Evolutionary conservation across 1,284 basidiomycete genomes (phyloP), one percentile per base, ranked within the genome.

Genomic region (Melampsora larici-populina): DNA sequence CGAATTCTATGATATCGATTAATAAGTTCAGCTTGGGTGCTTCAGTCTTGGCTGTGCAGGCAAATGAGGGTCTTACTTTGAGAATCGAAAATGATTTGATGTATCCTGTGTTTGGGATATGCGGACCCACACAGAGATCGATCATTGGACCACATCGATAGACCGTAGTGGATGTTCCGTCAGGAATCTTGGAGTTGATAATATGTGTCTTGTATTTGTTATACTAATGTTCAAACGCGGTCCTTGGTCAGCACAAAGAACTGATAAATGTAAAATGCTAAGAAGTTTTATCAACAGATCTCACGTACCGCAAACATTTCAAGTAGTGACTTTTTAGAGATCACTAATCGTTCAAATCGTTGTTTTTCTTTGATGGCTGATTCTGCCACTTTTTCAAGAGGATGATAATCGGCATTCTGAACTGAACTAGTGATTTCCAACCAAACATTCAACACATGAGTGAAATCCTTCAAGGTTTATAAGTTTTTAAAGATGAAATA

Each of bases 131-230:
- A 84, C 97, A 99, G 65, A 99, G 88, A 86, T 99, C 97, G 79
- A 99, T 91, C 90, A 99, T 94, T 63, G 97, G 95, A 40, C 97
- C 97, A 84, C 97, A 99, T 75, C 95, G 92, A 87, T 99, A 99
- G 40, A 99, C 94, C 18, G 97, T 99, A 71, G 97, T 97, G 72
- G 92, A 94, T 21, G 93, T 92, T 80, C 96, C 96, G 84, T 99
- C 96, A 9, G 94, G 92, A 77, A 99, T 91, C 86, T 99, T 98
- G 81, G 90, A 89, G 84, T 96, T 89, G 83, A 99, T 99, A 83
- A 99, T 89, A 84, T 98, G 91, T 83, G 90, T 89, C 87, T 99
- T 99, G 87, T 97, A 99, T 85, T 95, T 97, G 88, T 99, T 99
- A 86, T 99, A 99, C 93, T 97, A 21, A 48, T 31, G 60, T 46